Evolutionary conservation across 345 rosid genomes (phyloP).

Genomic region (Lumnitzera littorea): DNA sequence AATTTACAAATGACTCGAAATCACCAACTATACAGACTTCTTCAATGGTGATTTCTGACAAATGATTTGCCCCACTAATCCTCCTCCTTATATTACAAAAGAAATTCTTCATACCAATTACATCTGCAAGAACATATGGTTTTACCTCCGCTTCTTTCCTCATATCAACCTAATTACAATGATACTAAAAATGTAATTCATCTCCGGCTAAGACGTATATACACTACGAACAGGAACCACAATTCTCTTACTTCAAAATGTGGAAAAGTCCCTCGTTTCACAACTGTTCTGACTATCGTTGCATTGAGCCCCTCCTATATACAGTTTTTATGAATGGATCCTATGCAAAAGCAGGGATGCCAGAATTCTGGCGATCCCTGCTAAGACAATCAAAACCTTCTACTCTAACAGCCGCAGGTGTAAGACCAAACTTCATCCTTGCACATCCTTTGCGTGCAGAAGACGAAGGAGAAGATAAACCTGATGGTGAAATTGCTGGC

Average conservation of each 20-base stretch:
- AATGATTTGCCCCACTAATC: slow-evolving; percentile 3
- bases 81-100: slow-evolving; percentile 31
- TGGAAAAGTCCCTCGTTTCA: slow-evolving; percentile 30
- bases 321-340: slow-evolving; percentile 43
- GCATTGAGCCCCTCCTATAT: slow-evolving; percentile 43
- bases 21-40: slow-evolving; percentile 25
- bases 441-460: slow-evolving; percentile 64
- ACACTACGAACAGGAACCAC: slow-evolving; percentile 21
- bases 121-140: neutral
- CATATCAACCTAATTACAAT: slow-evolving; percentile 37
- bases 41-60: neutral
- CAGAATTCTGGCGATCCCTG: slow-evolving; percentile 88
- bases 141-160: slow-evolving; percentile 5
- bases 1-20: slow-evolving; percentile 36
- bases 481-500: slow-evolving; percentile 47
- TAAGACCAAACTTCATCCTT: slow-evolving; percentile 69
- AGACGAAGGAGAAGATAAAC: slow-evolving; percentile 45
- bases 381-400: slow-evolving; percentile 99
- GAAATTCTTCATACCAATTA: neutral
- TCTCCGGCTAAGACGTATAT: slow-evolving; percentile 16
- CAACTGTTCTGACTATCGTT: slow-evolving; percentile 10
- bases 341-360: slow-evolving; percentile 98
- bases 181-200: slow-evolving; percentile 22
- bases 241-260: slow-evolving; percentile 22
- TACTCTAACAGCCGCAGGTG: slow-evolving; percentile 91